Percentiles rank a stretch among this genome's conserved stretches.
Evolutionary conservation across 179 eudicot species (phyloP).

Genomic region (Vitellaria paradoxa): DNA sequence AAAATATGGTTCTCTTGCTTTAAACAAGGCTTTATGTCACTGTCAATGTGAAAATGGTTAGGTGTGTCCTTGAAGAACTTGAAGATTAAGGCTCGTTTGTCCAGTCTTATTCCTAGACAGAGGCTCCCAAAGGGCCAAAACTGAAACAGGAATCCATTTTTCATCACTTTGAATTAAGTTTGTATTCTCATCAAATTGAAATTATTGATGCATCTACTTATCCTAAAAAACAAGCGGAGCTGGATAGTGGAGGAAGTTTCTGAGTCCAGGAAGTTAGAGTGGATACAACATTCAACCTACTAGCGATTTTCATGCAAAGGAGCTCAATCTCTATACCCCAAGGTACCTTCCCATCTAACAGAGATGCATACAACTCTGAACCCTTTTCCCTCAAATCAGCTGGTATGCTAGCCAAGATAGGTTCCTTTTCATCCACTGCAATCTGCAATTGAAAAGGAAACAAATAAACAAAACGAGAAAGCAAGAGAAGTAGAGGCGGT

Average conservation of each 20-base stretch:
- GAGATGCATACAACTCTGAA: constrained; percentile 59
- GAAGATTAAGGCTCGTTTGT: not conserved
- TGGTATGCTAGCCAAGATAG: constrained; percentile 75
- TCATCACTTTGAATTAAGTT: not conserved
- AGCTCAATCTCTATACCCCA: constrained; percentile 5
- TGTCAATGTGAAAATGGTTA: not conserved
- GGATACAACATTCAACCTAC: constrained; percentile 8
- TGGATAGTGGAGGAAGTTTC: not conserved
- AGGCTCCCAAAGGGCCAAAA: not conserved
- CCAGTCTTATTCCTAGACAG: not conserved
- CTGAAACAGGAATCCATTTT: not conserved
- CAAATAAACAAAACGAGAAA: not conserved
- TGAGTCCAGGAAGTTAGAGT: not conserved
- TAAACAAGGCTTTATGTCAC: not conserved
- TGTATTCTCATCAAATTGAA: not conserved
- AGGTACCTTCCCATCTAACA: constrained; percentile 85
- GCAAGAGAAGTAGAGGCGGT: not conserved
- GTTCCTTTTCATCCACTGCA: constrained; percentile 84
- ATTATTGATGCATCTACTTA: not conserved
- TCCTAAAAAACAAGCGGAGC: not conserved
- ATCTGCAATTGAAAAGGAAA: constrained; percentile 38
- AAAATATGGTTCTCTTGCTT: not conserved
- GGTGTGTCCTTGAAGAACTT: not conserved
- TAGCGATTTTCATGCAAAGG: not conserved
- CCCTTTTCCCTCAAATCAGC: constrained; percentile 70